phyloP scores from a whole-genome alignment of 2,329 filamentous ascomycete genomes.

The Aureobasidium mangrovei region DNA sequence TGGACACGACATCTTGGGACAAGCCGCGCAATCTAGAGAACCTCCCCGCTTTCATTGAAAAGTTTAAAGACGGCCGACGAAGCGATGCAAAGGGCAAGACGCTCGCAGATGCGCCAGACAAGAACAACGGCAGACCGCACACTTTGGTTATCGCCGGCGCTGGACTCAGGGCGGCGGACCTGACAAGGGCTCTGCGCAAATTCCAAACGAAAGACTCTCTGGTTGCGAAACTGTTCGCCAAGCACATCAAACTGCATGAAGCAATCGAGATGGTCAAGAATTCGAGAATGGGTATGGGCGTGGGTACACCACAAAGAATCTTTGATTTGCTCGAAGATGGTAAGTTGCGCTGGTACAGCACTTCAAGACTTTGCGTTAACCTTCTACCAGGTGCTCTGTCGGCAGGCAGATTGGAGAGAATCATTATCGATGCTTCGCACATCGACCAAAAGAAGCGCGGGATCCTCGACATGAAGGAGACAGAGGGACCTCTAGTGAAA shows the following conservation, averaged over 20 bases:
- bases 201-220: constrained; percentile 70
- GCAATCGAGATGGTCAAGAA: constrained; percentile 67
- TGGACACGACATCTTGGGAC: constrained; percentile 69
- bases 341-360: constrained; percentile 31
- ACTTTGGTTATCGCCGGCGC: constrained; percentile 82
- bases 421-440: constrained; percentile 85
- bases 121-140: constrained; percentile 51
- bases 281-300: constrained; percentile 67
- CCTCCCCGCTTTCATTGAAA: constrained; percentile 69
- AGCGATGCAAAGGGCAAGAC: constrained; percentile 27
- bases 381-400: constrained; percentile 54
- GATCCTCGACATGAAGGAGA: constrained; percentile 91
- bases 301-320: constrained; percentile 79
- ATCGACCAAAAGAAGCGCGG: constrained; percentile 92
- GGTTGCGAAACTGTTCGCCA: constrained; percentile 90
- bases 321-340: constrained; percentile 75
- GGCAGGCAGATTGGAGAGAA: constrained; percentile 60
- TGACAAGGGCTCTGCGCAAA: constrained; percentile 65
- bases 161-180: constrained; percentile 75
- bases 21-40: constrained; percentile 60
- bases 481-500: constrained; percentile 67
- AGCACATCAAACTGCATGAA: constrained; percentile 93
- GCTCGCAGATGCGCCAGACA: constrained; percentile 56
- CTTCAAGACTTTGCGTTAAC: constrained; percentile 14
- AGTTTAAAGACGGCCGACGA: constrained; percentile 19